These are phyloP conservation scores for Sextonia rubra DNA, from an alignment of 164 flowering plant species.

Conservation along the genomic window DNA sequence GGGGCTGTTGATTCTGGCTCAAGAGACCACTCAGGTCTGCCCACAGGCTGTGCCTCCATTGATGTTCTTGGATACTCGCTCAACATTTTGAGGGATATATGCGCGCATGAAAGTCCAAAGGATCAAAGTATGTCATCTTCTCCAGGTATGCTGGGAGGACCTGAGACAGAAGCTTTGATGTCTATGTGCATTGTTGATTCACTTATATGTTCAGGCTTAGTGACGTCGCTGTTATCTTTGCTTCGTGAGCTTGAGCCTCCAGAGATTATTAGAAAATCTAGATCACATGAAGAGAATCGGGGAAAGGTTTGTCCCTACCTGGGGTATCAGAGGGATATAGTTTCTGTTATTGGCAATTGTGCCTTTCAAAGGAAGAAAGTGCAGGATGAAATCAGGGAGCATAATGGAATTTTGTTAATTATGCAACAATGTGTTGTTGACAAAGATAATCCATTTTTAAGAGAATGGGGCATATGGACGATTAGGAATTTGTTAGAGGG, in stretches of 20 bases:
- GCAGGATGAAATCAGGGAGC: slow-evolving; percentile 68
- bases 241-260: slow-evolving; percentile 79
- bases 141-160: not conserved
- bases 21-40: slow-evolving; percentile 36
- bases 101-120: slow-evolving; percentile 34
- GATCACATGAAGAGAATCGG: slow-evolving; percentile 23
- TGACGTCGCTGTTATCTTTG: slow-evolving; percentile 46
- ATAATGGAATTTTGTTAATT: slow-evolving; percentile 52
- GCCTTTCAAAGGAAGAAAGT: slow-evolving; percentile 49
- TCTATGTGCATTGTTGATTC: slow-evolving; percentile 38
- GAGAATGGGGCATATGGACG: slow-evolving; percentile 89
- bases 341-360: slow-evolving; percentile 76
- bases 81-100: slow-evolving; percentile 60
- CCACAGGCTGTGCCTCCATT: slow-evolving; percentile 48
- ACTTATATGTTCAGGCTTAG: slow-evolving; percentile 44
- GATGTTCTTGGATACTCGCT: slow-evolving; percentile 73
- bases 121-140: not conserved
- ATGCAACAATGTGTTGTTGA: slow-evolving; percentile 78
- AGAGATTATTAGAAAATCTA: slow-evolving; percentile 50
- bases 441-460: slow-evolving; percentile 73
- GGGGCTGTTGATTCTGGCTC: slow-evolving; percentile 28
- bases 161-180: slow-evolving; percentile 14
- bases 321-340: slow-evolving; percentile 82
- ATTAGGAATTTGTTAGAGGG: slow-evolving; percentile 69
- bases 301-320: slow-evolving; percentile 63